These are phyloP conservation scores for Penicillium sp. DNA, from an alignment of 2,329 filamentous ascomycete species.

Conservation along the genomic window DNA sequence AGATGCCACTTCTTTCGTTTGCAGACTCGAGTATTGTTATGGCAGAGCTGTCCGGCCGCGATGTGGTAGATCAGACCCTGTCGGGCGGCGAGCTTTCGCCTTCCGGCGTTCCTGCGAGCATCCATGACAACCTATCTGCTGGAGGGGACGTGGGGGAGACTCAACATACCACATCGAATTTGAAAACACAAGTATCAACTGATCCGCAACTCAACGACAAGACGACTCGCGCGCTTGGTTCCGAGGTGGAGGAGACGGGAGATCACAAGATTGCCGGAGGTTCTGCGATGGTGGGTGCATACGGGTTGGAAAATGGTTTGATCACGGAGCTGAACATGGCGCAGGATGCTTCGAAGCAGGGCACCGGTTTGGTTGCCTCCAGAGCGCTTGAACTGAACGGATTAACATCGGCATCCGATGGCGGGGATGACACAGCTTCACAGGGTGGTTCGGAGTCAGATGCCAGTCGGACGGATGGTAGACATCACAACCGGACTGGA, in stretches of 20 bases:
- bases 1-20: conserved; percentile 38
- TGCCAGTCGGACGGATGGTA: conserved; percentile 61
- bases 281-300: conserved; percentile 40
- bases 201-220: conserved; percentile 33
- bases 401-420: conserved; percentile 43
- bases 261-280: conserved; percentile 35
- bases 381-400: conserved; percentile 50
- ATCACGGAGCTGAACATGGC: conserved; percentile 29
- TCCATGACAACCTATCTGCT: conserved; percentile 60
- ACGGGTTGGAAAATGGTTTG: conserved; percentile 14
- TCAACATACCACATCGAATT: conserved; percentile 47
- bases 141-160: conserved; percentile 55
- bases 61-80: conserved; percentile 75
- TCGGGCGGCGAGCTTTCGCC: conserved; percentile 68
- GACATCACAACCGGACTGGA: conserved; percentile 53
- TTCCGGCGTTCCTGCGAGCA: conserved; percentile 70
- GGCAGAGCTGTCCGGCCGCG: conserved; percentile 72
- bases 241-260: conserved; percentile 30
- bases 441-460: conserved; percentile 67
- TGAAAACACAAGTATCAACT: conserved; percentile 36
- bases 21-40: conserved; percentile 68
- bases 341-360: conserved; percentile 41
- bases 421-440: conserved; percentile 48
- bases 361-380: conserved; percentile 41
- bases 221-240: conserved; percentile 28